Evolutionary conservation across 169 alveolate genomes (phyloP).

Genomic region (Neospora caninum): DNA sequence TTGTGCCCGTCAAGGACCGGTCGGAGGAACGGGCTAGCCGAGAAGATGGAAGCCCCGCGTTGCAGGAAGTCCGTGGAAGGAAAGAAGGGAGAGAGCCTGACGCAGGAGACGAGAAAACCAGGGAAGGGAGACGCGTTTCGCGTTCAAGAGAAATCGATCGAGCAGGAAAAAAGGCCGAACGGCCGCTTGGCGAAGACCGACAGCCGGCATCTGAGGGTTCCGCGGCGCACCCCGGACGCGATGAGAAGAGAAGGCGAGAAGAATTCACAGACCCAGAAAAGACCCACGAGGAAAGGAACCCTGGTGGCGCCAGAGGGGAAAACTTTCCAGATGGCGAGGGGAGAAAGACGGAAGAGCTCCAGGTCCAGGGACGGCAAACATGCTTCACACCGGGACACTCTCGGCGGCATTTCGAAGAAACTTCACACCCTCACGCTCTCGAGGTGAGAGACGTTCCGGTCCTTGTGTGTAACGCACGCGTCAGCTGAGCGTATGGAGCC

Average conservation of each 20-base stretch:
- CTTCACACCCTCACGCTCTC: conserved; percentile 71
- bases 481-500: too few species aligned
- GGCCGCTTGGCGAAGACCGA: neutral
- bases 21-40: neutral
- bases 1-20: neutral
- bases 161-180: neutral
- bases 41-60: neutral
- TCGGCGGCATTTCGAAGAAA: conserved; percentile 65
- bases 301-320: neutral
- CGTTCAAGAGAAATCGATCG: neutral
- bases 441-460: conserved; percentile 40
- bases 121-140: neutral
- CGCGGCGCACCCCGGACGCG: neutral
- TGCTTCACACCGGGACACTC: conserved; percentile 67
- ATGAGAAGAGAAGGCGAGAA: neutral
- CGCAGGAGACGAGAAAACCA: neutral
- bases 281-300: neutral
- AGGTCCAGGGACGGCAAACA: neutral
- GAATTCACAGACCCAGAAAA: neutral
- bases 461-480: too few species aligned
- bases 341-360: neutral
- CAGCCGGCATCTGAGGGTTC: neutral
- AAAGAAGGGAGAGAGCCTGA: neutral
- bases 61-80: neutral
- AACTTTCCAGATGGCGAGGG: neutral